Conservation (phyloP, 2,329 filamentous ascomycete genomes). For the Sporothrix phasma region DNA sequence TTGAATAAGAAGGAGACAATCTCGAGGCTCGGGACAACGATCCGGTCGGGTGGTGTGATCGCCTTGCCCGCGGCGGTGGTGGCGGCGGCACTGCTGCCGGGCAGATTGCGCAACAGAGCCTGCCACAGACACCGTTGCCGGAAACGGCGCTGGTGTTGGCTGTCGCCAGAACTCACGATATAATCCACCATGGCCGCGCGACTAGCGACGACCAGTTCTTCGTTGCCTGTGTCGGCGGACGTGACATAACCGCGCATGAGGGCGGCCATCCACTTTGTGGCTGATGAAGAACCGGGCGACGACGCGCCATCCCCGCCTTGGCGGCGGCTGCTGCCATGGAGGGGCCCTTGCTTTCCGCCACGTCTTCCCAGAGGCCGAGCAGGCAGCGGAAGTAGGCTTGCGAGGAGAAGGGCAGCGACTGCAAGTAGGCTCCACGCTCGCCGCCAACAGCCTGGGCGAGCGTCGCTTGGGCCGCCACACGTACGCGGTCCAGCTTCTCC, state of each 20-base stretch:
- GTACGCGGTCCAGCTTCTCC: slow-evolving; percentile 85
- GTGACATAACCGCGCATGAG: slow-evolving; percentile 60
- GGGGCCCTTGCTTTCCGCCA: slow-evolving; percentile 5
- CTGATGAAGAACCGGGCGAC: not conserved
- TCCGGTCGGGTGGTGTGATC: slow-evolving; percentile 53
- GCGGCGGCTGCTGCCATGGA: slow-evolving; percentile 28
- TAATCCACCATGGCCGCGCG: slow-evolving; percentile 53
- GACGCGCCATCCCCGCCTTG: slow-evolving; percentile 18
- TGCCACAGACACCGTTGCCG: slow-evolving; percentile 16
- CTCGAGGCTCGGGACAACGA: slow-evolving; percentile 67
- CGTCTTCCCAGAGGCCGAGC: slow-evolving; percentile 35
- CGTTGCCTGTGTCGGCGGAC: slow-evolving; percentile 68
- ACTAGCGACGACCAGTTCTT: slow-evolving; percentile 61
- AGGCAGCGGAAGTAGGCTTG: slow-evolving; percentile 48
- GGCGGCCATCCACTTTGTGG: slow-evolving; percentile 34
- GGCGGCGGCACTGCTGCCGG: slow-evolving; percentile 17
- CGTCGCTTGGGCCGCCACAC: slow-evolving; percentile 52
- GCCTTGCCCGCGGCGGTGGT: not conserved
- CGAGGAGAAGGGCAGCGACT: slow-evolving; percentile 44
- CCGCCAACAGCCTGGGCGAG: slow-evolving; percentile 32
- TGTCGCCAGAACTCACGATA: slow-evolving; percentile 30
- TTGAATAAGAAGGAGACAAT: slow-evolving; percentile 69
- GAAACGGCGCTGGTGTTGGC: slow-evolving; percentile 11
- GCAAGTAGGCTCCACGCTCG: slow-evolving; percentile 23
- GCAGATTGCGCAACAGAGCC: slow-evolving; percentile 46